Evolutionary conservation across 2,329 filamentous ascomycete genomes (phyloP), one percentile per base, ranked within the genome.

Genomic region (Ceratocystis variospora): DNA sequence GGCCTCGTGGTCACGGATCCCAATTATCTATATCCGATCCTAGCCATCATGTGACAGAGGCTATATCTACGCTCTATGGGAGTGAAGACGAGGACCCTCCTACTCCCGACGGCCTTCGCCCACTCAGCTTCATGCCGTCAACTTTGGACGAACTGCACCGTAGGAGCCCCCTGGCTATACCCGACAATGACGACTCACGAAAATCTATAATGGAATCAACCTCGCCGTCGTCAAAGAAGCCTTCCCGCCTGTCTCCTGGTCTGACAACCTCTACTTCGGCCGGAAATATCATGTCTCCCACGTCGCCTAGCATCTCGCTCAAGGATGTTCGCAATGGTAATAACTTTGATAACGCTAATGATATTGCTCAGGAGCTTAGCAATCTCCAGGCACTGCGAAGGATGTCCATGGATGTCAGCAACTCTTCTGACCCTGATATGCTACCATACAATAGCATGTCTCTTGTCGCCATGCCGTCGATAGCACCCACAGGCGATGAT

Each of bases 351-450:
- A 88, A 93, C 72, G 88, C 92, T 0, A 91, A 87, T 68, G 90
- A 92, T 69, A 89, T 96, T 68, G 90, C 90, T 31, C 90, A 96
- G 76, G 92, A 96, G 77, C 78, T 96, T 71, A 95, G 88, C 78
- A 96, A 96, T 73, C 77, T 96, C 68, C 91, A 96, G 75, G 92
- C 92, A 1, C 83, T 96, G 69, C 84, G 92, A 71, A 85, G 92
- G 70, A 89, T 96, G 86, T 96, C 92, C 22, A 96, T 96, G 91
- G 92, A 95, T 74, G 89, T 96, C 71, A 84, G 77, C 77, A 96
- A 83, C 69, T 83, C 79, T 57, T 83, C 80, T 68, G 85, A 88
- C 70, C 86, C 89, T 0, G 89, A 95, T 74, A 79, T 95, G 70
- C 86, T 90, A 15, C 87, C 87, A 1, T 90, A 88, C 72, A 82